A percentile compares a stretch with the other conserved stretches of the same genome.
Conservation (phyloP, 1,284 basidiomycete genomes). For the Ganoderma multipileum region DNA sequence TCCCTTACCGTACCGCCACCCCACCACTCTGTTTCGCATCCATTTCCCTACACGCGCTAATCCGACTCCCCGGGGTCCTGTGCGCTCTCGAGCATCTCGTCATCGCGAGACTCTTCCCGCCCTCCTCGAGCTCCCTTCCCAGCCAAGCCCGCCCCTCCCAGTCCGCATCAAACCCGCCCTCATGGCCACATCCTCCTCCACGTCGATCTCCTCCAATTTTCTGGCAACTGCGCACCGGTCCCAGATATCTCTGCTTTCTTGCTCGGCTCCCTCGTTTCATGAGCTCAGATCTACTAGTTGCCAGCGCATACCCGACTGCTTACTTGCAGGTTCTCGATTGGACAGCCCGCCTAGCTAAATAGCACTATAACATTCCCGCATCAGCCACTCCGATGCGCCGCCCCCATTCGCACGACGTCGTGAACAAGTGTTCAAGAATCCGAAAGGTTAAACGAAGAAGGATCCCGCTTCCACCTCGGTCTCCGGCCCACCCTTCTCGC, state of each 20-base stretch:
- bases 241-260: not conserved
- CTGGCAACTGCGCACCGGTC: not conserved
- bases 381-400: too few relatives aligned
- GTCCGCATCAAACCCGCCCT: slow-evolving; percentile 9
- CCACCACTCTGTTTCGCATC: slow-evolving; percentile 21
- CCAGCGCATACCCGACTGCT: too few relatives aligned
- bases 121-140: not conserved
- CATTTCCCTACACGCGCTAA: slow-evolving; percentile 10
- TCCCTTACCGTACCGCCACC: slow-evolving; percentile 21
- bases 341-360: not conserved
- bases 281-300: not conserved
- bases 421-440: too few relatives aligned
- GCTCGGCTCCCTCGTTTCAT: not conserved
- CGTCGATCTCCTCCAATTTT: slow-evolving; percentile 10
- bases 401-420: not conserved
- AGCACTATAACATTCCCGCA: not conserved
- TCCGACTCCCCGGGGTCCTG: slow-evolving; percentile 17
- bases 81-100: not conserved
- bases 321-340: not conserved
- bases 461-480: not conserved
- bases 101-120: slow-evolving; percentile 1
- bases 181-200: slow-evolving; percentile 9
- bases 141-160: not conserved
- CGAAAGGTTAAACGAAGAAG: not conserved
- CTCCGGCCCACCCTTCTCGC: not conserved